Evolutionary conservation across 2,329 filamentous ascomycete species (phyloP).

Genomic region (Neoarthrinium moseri): DNA sequence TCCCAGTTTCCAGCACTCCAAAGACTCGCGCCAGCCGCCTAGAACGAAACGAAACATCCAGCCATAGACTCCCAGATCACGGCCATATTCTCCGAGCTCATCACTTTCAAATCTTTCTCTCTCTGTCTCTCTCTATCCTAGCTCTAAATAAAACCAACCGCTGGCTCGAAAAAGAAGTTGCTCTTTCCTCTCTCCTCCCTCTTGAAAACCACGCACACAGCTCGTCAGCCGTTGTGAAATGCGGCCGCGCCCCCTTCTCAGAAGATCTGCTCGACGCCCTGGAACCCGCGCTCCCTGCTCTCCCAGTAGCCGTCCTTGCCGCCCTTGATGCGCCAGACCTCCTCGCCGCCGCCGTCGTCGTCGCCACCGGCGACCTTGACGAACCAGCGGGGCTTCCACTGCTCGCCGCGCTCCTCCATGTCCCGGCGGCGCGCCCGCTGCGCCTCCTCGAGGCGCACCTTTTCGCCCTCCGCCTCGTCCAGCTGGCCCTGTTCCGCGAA

Average conservation of each 20-base stretch:
- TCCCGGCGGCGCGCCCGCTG: conserved; percentile 74
- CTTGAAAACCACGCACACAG: no score
- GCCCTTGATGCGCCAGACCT: conserved; percentile 72
- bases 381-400: conserved; percentile 82
- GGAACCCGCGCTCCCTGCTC: conserved; percentile 60
- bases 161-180: no score
- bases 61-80: no score
- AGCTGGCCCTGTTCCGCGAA: conserved; percentile 79
- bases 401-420: conserved; percentile 72
- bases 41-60: no score
- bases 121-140: no score
- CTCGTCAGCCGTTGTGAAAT: no score
- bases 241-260: no score
- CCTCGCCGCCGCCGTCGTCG: conserved; percentile 59
- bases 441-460: conserved; percentile 79
- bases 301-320: conserved; percentile 96
- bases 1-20: no score
- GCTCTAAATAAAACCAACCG: no score
- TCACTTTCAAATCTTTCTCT: no score
- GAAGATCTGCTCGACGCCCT: conserved; percentile 47
- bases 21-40: no score
- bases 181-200: neutral
- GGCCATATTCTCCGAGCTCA: no score
- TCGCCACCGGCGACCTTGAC: conserved; percentile 62
- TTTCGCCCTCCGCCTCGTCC: conserved; percentile 80